phyloP scores from a whole-genome alignment of 352 stramenopile species.

The Globisporangium abappressorium region DNA sequence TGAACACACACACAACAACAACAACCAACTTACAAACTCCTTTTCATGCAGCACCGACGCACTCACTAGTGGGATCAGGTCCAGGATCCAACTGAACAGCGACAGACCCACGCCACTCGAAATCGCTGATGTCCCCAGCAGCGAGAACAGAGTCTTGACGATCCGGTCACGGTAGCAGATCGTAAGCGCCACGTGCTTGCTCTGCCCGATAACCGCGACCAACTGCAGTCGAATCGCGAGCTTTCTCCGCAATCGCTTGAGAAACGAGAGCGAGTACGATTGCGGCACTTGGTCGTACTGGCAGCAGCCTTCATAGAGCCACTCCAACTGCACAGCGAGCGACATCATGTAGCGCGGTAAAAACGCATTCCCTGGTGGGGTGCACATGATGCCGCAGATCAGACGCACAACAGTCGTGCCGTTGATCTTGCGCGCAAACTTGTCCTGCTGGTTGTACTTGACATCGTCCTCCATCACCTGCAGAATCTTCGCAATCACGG shows the following conservation, averaged over 20 bases:
- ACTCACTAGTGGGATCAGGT: slow-evolving; percentile 78
- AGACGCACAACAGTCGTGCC: slow-evolving; percentile 68
- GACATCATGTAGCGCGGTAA: slow-evolving; percentile 88
- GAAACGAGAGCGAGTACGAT: slow-evolving; percentile 22
- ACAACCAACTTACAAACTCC: slow-evolving; percentile 57
- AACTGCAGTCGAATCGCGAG: slow-evolving; percentile 76
- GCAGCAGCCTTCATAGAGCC: slow-evolving; percentile 58
- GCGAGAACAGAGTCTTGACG: slow-evolving; percentile 75
- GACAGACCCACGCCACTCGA: slow-evolving; percentile 56
- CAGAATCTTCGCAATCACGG: slow-evolving; percentile 77
- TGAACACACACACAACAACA: slow-evolving; percentile 7
- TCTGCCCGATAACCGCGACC: slow-evolving; percentile 65
- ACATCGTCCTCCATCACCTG: slow-evolving; percentile 83
- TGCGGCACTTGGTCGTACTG: slow-evolving; percentile 40
- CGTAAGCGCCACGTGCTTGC: slow-evolving; percentile 73
- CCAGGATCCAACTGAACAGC: slow-evolving; percentile 86
- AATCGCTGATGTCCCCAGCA: slow-evolving; percentile 68
- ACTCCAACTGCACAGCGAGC: slow-evolving; percentile 71
- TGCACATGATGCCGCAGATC: slow-evolving; percentile 75
- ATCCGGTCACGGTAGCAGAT: slow-evolving; percentile 86
- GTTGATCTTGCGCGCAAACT: slow-evolving; percentile 66
- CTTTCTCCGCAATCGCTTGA: slow-evolving; percentile 67
- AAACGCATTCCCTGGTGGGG: slow-evolving; percentile 58
- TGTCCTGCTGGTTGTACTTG: slow-evolving; percentile 52
- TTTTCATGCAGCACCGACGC: slow-evolving; percentile 70